Evolutionary conservation across 2,329 filamentous ascomycete species (phyloP), one percentile per base, ranked within the genome.

Genomic region (Capronia coronata): DNA sequence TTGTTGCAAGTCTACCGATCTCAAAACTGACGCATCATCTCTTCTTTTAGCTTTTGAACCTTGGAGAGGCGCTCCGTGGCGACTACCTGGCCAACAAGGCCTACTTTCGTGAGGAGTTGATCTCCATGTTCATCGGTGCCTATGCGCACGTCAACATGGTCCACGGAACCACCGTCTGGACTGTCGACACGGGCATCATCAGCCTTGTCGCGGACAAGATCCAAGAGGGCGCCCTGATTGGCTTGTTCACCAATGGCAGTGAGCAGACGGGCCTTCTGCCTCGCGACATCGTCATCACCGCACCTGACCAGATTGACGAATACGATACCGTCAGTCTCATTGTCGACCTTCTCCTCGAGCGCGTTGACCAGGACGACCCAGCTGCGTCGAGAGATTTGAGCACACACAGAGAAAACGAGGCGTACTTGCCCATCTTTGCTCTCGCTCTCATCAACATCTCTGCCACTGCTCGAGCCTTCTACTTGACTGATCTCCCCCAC

Each of bases 231-330:
- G 21, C 9, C 11, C n/a, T 43, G 6, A 13, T 43, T 18, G 40
- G 40, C n/a, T 23, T 43, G 2, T 43, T 19, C 11, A 18, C 23
- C 34, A 40, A 38, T 16, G 44, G 34, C 19, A 18, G 34, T n/a
- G 44, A 19, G 16, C 14, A 22, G 21, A 38, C 4, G 10, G 19
- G 43, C 7, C 10, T 38, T 25, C 29, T 7, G 25, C 13, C 35
- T 19, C 13, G 14, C 23, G 34, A 46, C 14, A 39, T 46, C 27
- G 35, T 46, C 34, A 19, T 46, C 35, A 39, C 21, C 5, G 35
- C 22, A 7, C 14, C 23, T 18, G 21, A 3, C 16, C 22, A 16
- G 30, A 2, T 46, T 2, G n/a, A 11, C 8, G 43, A 46, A 13
- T 40, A 21, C 14, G 35, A 46, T 22, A 35, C 13, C 10, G 23